Conservation (phyloP, 2,329 filamentous ascomycete genomes). For the Exserohilum turcica region DNA sequence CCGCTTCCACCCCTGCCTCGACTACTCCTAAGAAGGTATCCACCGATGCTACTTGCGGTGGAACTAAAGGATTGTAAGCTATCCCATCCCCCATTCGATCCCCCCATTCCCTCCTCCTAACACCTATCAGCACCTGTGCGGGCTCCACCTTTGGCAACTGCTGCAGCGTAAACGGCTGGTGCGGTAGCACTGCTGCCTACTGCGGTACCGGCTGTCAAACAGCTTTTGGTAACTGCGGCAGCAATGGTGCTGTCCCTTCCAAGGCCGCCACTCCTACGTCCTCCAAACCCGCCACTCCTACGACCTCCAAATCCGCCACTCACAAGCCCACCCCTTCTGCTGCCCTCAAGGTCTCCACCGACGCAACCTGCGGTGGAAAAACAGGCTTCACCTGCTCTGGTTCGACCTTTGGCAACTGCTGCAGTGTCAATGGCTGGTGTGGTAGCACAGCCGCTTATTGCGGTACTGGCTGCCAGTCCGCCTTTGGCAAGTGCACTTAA, state of each 20-base stretch:
- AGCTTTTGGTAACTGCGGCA: constrained; percentile 38
- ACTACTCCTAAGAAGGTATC: constrained; percentile 41
- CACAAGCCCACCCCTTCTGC: neutral
- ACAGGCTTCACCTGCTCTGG: constrained; percentile 18
- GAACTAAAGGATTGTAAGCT: constrained; percentile 39
- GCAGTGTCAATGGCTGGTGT: constrained; percentile 10
- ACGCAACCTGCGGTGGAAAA: constrained; percentile 21
- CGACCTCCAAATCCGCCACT: too few species aligned
- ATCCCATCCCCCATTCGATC: too few species aligned
- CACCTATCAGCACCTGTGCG: constrained; percentile 44
- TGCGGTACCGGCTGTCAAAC: constrained; percentile 43
- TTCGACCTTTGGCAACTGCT: constrained; percentile 19
- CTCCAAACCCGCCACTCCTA: too few species aligned
- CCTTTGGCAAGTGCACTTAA: constrained; percentile 40
- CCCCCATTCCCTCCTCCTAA: neutral
- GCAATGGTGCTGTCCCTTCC: too few species aligned
- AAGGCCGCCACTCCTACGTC: too few species aligned
- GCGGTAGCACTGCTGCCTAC: constrained; percentile 38
- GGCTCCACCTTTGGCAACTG: constrained; percentile 52
- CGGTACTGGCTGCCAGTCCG: neutral
- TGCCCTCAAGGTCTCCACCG: constrained; percentile 9
- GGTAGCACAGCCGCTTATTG: constrained; percentile 16
- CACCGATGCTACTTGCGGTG: constrained; percentile 51
- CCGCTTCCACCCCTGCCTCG: constrained; percentile 16
- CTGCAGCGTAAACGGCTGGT: constrained; percentile 51